Evolutionary conservation across 331 rosid species (phyloP).

Genomic region (Acacia pycnantha): DNA sequence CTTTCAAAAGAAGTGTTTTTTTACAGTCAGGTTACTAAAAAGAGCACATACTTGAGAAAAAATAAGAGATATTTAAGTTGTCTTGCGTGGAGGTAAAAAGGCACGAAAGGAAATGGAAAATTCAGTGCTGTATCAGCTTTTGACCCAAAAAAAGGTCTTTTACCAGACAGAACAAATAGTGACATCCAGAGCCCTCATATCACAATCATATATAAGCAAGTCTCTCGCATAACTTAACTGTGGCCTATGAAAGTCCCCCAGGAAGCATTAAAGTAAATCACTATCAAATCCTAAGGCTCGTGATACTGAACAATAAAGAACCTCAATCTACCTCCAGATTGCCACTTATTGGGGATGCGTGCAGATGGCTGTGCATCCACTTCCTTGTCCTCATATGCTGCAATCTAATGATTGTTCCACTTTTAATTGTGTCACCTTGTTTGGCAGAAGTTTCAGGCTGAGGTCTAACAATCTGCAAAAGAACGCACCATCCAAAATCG

Average conservation of each 20-base stretch:
- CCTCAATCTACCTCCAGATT: constrained; percentile 72
- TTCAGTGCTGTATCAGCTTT: background rate
- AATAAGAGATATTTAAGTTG: background rate
- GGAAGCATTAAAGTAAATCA: background rate
- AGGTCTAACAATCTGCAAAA: constrained; percentile 77
- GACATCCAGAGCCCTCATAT: background rate
- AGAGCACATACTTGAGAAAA: background rate
- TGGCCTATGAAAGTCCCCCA: background rate
- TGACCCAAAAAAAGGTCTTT: background rate
- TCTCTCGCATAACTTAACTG: background rate
- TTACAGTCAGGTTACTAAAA: background rate
- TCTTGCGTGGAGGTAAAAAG: background rate
- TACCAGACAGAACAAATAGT: background rate
- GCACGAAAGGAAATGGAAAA: background rate
- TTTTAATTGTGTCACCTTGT: constrained; percentile 82
- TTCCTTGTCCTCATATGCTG: constrained; percentile 97
- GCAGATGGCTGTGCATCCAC: constrained; percentile 98
- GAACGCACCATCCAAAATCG: constrained; percentile 3
- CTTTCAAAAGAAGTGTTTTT: background rate
- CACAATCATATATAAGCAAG: background rate
- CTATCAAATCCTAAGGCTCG: constrained; percentile 8
- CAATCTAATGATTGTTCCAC: constrained; percentile 82
- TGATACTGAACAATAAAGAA: background rate
- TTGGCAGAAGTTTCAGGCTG: constrained; percentile 62
- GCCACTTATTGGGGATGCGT: constrained; percentile 90